These are phyloP conservation scores for Penicillium salamii DNA, from an alignment of 495 filamentous ascomycete species.

Conservation along the genomic window DNA sequence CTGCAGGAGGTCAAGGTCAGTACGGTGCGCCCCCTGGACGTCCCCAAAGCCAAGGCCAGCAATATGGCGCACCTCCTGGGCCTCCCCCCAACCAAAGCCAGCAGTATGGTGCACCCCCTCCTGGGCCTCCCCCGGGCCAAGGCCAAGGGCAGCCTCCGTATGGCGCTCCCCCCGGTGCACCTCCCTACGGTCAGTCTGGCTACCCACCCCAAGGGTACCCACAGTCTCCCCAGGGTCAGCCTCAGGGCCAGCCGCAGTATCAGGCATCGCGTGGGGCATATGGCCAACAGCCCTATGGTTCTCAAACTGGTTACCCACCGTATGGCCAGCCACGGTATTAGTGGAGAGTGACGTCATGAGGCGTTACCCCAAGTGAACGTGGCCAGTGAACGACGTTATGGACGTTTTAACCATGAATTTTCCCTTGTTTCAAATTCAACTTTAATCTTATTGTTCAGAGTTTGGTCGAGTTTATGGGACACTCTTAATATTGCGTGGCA, in stretches of 20 bases:
- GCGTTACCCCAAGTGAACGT: background rate
- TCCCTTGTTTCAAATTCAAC: background rate
- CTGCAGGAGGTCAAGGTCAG: too few relatives aligned
- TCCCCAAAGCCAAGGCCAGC: conserved; percentile 33
- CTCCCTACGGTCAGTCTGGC: conserved; percentile 18
- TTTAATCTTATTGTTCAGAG: background rate
- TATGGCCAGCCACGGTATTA: conserved; percentile 33
- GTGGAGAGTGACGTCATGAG: conserved; percentile 9
- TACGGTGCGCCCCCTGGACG: conserved; percentile 17
- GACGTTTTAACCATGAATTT: background rate
- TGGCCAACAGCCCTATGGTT: background rate
- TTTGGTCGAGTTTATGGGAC: too few relatives aligned
- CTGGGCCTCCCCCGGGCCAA: conserved; percentile 18
- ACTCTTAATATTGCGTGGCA: too few relatives aligned
- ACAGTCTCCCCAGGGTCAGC: conserved; percentile 11
- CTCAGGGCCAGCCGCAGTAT: conserved; percentile 13
- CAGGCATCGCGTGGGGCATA: conserved; percentile 14
- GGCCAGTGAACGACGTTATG: too few relatives aligned
- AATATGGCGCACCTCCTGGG: conserved; percentile 23
- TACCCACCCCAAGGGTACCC: conserved; percentile 7
- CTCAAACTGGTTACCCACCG: conserved; percentile 1
- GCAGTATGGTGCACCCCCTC: too few relatives aligned
- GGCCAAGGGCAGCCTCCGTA: conserved; percentile 3
- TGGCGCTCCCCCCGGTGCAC: conserved; percentile 3
- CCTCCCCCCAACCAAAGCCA: too few relatives aligned